Evolutionary conservation across 148 eudicot species (phyloP), one percentile per base, ranked within the genome.

Genomic region (Chenopodium suecicum): DNA sequence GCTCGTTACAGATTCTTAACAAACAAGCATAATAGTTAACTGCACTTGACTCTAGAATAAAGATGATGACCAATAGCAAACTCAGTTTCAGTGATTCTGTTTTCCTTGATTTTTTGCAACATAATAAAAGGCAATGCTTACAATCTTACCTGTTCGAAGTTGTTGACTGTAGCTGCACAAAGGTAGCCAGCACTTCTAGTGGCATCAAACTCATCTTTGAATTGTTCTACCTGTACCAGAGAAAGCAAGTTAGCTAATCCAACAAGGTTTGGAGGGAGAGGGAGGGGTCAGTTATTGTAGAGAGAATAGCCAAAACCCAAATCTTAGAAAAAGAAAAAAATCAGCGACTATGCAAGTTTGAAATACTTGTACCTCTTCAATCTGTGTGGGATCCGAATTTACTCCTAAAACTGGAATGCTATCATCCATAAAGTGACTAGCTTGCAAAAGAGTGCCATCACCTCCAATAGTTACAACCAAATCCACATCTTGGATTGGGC

Each of bases 141-240:
- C 1, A 69, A 54, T 46, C 82, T 81, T 80, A 93, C 99, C 88
- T 91, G 92, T 83, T 95, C 98, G 84, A 95, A 94, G 89, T 94
- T 92, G 71, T 88, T 82, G 22, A 88, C 83, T 4, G 97, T 92
- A 78, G 99, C 94, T 19, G 92, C 97, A 84, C 98, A 95, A 72
- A 95, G 98, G 83, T 92, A 91, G 60, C 99, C 99, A 22, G 94
- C 88, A 84, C 99, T 95, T 87, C 99, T 95, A 75, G 90, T 88
- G 75, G 98, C 98, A 88, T 95, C 99, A 75, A 91, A 93, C 82
- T 92, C 97, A 70, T 89, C 87, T 70, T 80, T 86, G 22, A 84
- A 82, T 50, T 86, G 78, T 73, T 84, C 84, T 34, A 84, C 79
- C 86, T 84, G 69, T 72, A 72, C 41, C 73, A 84, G 54, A 78